Evolutionary conservation across 140 eudicot species (phyloP).

Genomic region (Flaveria floridana): DNA sequence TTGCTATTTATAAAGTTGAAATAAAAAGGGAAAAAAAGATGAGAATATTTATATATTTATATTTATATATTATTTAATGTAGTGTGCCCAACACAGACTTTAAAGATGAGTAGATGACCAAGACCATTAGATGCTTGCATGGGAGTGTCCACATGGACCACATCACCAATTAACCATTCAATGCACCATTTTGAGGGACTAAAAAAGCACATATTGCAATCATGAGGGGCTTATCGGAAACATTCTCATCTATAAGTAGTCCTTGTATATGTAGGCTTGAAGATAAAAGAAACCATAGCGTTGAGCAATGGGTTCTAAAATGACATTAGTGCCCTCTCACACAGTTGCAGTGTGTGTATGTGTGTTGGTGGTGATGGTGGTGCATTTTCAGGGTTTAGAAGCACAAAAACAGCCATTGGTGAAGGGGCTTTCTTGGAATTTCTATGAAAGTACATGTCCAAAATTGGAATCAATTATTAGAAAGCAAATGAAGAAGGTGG

Average conservation of each 20-base stretch:
- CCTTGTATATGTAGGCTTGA: not conserved
- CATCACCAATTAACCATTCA: conserved; percentile 8
- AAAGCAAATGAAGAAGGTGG: conserved; percentile 37
- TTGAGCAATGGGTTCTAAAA: conserved; percentile 29
- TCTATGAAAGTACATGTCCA: conserved; percentile 40
- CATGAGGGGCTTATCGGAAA: not conserved
- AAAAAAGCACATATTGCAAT: not conserved
- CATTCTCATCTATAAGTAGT: conserved; percentile 24
- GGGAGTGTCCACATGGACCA: conserved; percentile 20
- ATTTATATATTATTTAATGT: not conserved
- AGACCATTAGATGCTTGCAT: conserved; percentile 5
- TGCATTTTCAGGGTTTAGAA: conserved; percentile 15
- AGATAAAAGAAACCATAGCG: not conserved
- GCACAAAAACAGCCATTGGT: conserved; percentile 36
- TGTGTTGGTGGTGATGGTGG: conserved; percentile 21
- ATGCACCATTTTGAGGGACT: conserved; percentile 10
- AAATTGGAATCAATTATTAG: conserved; percentile 43
- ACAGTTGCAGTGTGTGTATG: not conserved
- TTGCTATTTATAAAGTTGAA: too few species aligned
- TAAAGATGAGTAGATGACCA: conserved; percentile 2
- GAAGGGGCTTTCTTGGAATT: conserved; percentile 41
- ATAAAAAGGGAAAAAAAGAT: too few species aligned
- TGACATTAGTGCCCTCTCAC: conserved; percentile 2
- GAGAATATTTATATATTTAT: too few species aligned
- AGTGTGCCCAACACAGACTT: not conserved